Evolutionary conservation across 2,329 filamentous ascomycete genomes (phyloP), one percentile per base, ranked within the genome.

Genomic region (Sporothrix inflata): DNA sequence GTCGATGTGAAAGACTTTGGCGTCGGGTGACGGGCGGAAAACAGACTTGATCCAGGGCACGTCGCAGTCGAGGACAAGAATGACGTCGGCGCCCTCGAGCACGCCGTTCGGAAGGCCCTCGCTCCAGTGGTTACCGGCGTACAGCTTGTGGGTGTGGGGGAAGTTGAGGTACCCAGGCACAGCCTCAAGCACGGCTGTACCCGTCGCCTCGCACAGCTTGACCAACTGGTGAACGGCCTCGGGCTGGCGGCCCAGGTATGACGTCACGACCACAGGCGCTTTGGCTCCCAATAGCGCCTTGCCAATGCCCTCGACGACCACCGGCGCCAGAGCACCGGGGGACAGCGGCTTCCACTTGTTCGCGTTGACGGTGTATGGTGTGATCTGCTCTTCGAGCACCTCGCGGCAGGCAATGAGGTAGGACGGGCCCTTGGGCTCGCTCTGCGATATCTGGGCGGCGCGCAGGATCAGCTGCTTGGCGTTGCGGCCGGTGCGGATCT

Each of bases 401-500:
- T 67, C 42, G 14, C 63, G 45, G 14, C 42, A n/a, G 27, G 63
- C 63, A 47, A 51, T 67, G 16, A 67, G 63, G 45, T 67, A 51
- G 4, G 42, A 47, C 3, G 61, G 38, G 61, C 61, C 61, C 40
- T 65, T 65, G 61, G 61, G 61, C n/a, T 65, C 61, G 38, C 38
- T 65, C 40, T 45, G 38, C 1, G 61, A 42, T 19, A 65, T 27
- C 21, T 65, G 61, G 4, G 38, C 38, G 38, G 61, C 61, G 21
- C 61, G 61, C n/a, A 65, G 40, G n/a, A 65, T 45, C n/a, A 45
- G 38, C 7, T 65, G 61, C 40, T 65, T 65, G 61, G 42, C 42
- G 40, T 65, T 65, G 40, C 61, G 61, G 38, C 61, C 61, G 38
- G 38, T 65, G 61, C 61, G 61, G 40, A 65, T 47, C 61, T 65